Percentiles rank a stretch among this genome's conserved stretches.
Evolutionary conservation across 1,139 yeast genomes (phyloP).

Genomic region (Magnusiomyces magnusii): DNA sequence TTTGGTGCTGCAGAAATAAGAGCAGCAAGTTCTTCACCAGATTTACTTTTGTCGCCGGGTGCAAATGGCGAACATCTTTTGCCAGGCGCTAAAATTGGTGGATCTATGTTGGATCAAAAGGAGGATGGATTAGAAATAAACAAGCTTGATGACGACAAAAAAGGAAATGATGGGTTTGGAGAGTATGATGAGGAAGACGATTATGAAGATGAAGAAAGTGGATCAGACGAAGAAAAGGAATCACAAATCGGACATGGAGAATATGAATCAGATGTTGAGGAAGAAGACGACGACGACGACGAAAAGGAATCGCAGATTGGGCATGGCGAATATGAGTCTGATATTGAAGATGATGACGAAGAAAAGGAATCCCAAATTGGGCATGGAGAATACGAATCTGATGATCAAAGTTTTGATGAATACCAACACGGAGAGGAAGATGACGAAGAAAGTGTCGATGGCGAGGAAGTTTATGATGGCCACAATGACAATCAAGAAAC

Average conservation of each 20-base stretch:
- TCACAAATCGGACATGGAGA: neutral
- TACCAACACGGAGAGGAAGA: too few relatives aligned
- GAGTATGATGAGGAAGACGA: neutral
- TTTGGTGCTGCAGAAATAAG: neutral
- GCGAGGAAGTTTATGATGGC: too few relatives aligned
- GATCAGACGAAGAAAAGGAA: neutral
- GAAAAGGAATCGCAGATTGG: neutral
- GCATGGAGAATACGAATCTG: too few relatives aligned
- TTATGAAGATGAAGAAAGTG: too few relatives aligned
- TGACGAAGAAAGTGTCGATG: too few relatives aligned
- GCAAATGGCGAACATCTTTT: too few relatives aligned
- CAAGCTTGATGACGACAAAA: neutral
- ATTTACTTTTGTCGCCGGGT: constrained; percentile 95
- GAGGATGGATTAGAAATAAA: neutral
- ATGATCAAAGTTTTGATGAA: too few relatives aligned
- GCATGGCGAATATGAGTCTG: neutral
- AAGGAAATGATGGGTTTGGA: neutral
- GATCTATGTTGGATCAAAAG: neutral
- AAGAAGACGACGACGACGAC: neutral
- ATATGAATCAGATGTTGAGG: neutral
- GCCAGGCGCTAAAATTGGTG: neutral
- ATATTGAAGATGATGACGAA: neutral
- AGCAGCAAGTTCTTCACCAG: constrained; percentile 41
- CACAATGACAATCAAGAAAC: too few relatives aligned
- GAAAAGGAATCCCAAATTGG: too few relatives aligned